These are phyloP conservation scores for Athelia sp. DNA, from an alignment of 1,284 basidiomycete species.

Conservation along the genomic window DNA sequence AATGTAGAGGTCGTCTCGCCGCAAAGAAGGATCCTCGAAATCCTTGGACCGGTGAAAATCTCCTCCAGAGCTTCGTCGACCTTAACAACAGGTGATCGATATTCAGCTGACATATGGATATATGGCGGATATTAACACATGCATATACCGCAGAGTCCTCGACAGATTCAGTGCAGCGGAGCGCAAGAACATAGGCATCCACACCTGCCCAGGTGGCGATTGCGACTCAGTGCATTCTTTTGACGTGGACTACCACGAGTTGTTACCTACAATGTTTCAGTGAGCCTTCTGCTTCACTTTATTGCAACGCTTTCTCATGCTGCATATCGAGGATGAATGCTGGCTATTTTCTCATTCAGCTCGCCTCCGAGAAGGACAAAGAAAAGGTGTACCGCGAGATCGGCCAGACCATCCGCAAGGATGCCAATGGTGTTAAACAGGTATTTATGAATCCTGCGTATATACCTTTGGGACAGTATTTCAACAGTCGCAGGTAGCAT, in stretches of 20 bases:
- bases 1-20: conserved; percentile 10
- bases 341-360: conserved; percentile 17
- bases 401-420: conserved; percentile 15
- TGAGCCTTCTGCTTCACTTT: conserved; percentile 4
- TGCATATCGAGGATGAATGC: conserved; percentile 7
- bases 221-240: conserved; percentile 12
- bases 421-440: conserved; percentile 16
- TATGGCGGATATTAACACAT: too few relatives aligned
- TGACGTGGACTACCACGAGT: conserved; percentile 12
- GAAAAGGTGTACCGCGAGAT: conserved; percentile 15
- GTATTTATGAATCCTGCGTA: neutral
- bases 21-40: conserved; percentile 13
- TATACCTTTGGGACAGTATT: neutral
- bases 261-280: conserved; percentile 13
- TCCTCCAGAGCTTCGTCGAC: conserved; percentile 16
- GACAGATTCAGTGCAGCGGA: conserved; percentile 14
- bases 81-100: conserved; percentile 14
- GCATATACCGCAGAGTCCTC: conserved; percentile 6
- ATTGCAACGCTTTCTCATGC: neutral
- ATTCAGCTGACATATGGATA: too few relatives aligned
- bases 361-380: conserved; percentile 14
- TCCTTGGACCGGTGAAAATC: conserved; percentile 14
- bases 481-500: conserved; percentile 11
- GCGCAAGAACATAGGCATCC: conserved; percentile 17
- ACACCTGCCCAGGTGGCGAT: conserved; percentile 16